Conservation (phyloP, 441 rosid genomes). For the Brassica hybrid region DNA sequence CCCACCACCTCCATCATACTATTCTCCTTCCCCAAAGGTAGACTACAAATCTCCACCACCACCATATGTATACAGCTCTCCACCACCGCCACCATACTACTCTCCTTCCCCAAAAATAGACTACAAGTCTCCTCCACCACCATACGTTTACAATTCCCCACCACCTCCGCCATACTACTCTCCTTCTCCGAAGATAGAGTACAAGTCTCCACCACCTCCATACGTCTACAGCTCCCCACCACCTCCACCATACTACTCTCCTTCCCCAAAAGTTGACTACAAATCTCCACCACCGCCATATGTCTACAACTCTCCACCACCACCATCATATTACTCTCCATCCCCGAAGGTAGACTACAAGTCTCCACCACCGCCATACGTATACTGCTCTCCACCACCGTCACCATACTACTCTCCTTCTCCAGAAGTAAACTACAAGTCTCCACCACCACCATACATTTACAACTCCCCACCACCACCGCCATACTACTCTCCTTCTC, state of each 20-base stretch:
- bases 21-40: background rate
- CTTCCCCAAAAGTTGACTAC: background rate
- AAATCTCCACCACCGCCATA: too few relatives aligned
- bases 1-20: background rate
- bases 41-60: too few relatives aligned
- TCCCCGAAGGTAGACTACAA: too few relatives aligned
- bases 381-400: too few relatives aligned
- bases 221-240: background rate
- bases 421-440: too few relatives aligned
- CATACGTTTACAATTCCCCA: background rate
- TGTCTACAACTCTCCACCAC: too few relatives aligned
- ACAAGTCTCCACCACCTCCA: background rate
- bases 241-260: background rate
- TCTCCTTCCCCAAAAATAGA: background rate
- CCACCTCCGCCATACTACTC: background rate
- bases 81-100: background rate
- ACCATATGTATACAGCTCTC: background rate
- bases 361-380: too few relatives aligned
- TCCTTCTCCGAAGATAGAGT: background rate
- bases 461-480: too few relatives aligned
- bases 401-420: too few relatives aligned
- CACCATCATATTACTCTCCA: too few relatives aligned
- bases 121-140: background rate
- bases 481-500: too few relatives aligned
- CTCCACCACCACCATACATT: too few relatives aligned